Percentiles rank a stretch among this genome's conserved stretches.
Conservation (phyloP, 495 filamentous ascomycete species). For the Penicilliopsis zonata region DNA sequence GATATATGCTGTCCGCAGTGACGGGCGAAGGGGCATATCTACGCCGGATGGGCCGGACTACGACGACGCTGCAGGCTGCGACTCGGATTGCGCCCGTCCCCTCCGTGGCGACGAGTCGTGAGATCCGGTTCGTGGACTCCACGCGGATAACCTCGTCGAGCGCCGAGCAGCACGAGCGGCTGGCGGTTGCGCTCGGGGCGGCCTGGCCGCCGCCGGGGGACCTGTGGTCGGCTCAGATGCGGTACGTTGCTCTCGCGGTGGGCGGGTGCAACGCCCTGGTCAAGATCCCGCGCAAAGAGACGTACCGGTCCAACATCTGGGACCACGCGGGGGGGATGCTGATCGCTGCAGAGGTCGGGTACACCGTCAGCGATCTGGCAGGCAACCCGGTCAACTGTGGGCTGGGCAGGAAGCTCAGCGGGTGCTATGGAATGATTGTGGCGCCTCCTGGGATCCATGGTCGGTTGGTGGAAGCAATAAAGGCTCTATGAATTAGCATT, state of each 20-base stretch:
- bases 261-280: conserved; percentile 48
- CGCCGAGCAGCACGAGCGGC: conserved; percentile 28
- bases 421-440: conserved; percentile 32
- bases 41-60: conserved; percentile 27
- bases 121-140: conserved; percentile 39
- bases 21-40: conserved; percentile 43
- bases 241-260: conserved; percentile 50
- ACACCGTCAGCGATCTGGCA: conserved; percentile 48
- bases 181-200: conserved; percentile 35
- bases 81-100: conserved; percentile 18
- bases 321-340: conserved; percentile 62
- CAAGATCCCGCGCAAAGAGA: conserved; percentile 43
- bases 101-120: conserved; percentile 17
- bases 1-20: conserved; percentile 44
- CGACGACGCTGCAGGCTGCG: conserved; percentile 19
- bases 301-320: conserved; percentile 52
- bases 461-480: conserved; percentile 25
- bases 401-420: conserved; percentile 25
- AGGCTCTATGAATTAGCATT: not conserved
- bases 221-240: conserved; percentile 50
- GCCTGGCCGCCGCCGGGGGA: conserved; percentile 39
- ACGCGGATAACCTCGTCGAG: conserved; percentile 25
- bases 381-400: conserved; percentile 30
- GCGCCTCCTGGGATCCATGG: conserved; percentile 27
- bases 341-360: conserved; percentile 53